Evolutionary conservation across 2,329 filamentous ascomycete species (phyloP).

Genomic region (Hansfordia pulvinata): DNA sequence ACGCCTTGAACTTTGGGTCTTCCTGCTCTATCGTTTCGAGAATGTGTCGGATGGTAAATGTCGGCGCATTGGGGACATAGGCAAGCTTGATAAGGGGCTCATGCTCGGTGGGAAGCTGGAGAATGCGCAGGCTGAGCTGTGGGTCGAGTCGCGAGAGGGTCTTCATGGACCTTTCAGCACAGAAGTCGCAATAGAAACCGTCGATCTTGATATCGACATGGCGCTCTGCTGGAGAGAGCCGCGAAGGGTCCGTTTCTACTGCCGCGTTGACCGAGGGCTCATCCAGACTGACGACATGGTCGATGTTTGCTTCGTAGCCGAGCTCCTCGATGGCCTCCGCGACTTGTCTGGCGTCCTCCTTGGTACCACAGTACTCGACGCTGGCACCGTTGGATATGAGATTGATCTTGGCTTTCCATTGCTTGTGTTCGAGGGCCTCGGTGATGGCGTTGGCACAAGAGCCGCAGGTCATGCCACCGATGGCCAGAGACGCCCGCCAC

Average conservation of each 20-base stretch:
- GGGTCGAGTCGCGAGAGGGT: conserved; percentile 41
- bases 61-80: conserved; percentile 55
- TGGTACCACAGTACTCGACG: conserved; percentile 36
- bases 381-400: conserved; percentile 54
- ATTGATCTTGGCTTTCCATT: conserved; percentile 45
- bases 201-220: conserved; percentile 54
- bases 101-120: conserved; percentile 39
- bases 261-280: conserved; percentile 58
- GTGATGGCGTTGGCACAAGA: conserved; percentile 53
- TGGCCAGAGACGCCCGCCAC: conserved; percentile 27
- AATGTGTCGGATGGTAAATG: conserved; percentile 64
- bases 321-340: conserved; percentile 43
- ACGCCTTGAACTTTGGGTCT: conserved; percentile 52
- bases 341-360: conserved; percentile 30
- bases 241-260: too few species aligned
- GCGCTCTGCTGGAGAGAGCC: too few species aligned
- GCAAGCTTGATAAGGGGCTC: conserved; percentile 55
- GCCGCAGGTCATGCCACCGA: conserved; percentile 64
- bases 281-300: conserved; percentile 38
- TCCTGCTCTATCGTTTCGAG: conserved; percentile 50
- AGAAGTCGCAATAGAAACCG: conserved; percentile 65
- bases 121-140: conserved; percentile 35
- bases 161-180: conserved; percentile 43
- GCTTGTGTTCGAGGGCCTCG: conserved; percentile 38
- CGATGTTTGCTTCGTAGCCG: conserved; percentile 52